phyloP scores from a whole-genome alignment of 345 rosid species.

The Eutrema japonicum region DNA sequence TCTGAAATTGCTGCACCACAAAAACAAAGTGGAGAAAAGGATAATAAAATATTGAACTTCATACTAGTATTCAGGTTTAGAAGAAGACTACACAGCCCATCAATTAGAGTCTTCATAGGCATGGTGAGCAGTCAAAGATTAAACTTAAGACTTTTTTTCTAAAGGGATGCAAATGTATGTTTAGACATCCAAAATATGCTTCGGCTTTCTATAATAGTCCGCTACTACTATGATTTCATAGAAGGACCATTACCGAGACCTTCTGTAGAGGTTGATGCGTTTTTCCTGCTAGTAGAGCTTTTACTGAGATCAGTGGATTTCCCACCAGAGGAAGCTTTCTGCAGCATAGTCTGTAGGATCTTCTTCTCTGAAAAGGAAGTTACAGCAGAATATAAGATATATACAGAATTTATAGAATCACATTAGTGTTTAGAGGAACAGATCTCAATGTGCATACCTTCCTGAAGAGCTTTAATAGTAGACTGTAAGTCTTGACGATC shows the following conservation, averaged over 20 bases:
- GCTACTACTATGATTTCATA: constrained; percentile 5
- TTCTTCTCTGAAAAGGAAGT: constrained; percentile 77
- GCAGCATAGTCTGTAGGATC: constrained; percentile 78
- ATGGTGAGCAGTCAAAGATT: constrained; percentile 5
- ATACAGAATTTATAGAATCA: constrained; percentile 20
- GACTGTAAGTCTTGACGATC: constrained; percentile 88
- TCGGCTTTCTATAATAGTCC: constrained; percentile 19
- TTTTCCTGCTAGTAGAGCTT: constrained; percentile 54
- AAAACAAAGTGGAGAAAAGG: background rate
- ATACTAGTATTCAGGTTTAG: background rate
- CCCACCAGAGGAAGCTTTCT: constrained; percentile 67
- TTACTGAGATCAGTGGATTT: constrained; percentile 53
- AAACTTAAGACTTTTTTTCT: background rate
- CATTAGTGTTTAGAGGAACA: constrained; percentile 13
- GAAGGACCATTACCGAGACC: constrained; percentile 65
- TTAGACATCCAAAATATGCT: constrained; percentile 23
- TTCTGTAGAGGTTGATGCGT: constrained; percentile 82
- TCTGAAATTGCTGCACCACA: constrained; percentile 43
- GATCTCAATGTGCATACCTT: constrained; percentile 57
- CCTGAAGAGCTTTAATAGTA: constrained; percentile 89
- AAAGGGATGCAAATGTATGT: background rate
- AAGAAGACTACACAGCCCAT: constrained; percentile 4
- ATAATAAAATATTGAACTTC: background rate
- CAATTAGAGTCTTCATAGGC: constrained; percentile 13
- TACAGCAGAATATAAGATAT: constrained; percentile 17